Base-by-base conservation (phyloP, 345 rosid species). In the Gossypioides kirkii region DNA sequence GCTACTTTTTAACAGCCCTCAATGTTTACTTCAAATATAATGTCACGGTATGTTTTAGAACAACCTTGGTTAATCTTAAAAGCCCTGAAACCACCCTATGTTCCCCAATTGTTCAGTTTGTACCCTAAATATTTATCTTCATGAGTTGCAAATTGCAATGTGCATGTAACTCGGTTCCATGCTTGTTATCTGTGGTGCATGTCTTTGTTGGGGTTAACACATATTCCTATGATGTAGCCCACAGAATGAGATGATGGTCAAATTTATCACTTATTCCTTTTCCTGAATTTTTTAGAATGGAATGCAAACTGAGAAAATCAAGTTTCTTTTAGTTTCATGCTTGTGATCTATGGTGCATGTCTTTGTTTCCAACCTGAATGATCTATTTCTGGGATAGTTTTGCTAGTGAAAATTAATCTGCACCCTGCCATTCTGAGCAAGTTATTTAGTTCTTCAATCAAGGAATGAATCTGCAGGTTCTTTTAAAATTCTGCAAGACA, bases 11-110 rank as follows among this genome's bases (percentile, higher is more conserved):
- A 58, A 74, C 93, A 20, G 72, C 89, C 18, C 83, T 94, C 76
- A 90, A 92, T 79, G 65, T 94, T 72, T 94, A 88, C 88, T 83
- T 87, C 60, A 90, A 94, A 84, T 82, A 92, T 63, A 94, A 94
- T 78, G 85, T 94, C 78, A 94, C 95, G 6, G 98, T 94, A 82
- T 80, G 94, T 83, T 74, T 50, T 78, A 58, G 54, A 55, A 60
- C 38, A 53, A 65, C 47, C 67, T 77, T 23, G 28, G n/a, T 68
- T 49, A 47, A 16, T 22, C 36, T 70, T 74, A 50, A n/a, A 7
- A 13, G 8, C 36, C 38, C 22, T 43, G 50, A 56, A 43, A 61
- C 75, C 25, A 45, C 28, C 69, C 59, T 60, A 13, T 72, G 8
- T 26, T 46, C 61, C n/a, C 25, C 46, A 5, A 7, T 32, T 32